Conservation (phyloP, 2,329 filamentous ascomycete genomes). For the Diaporthe aspalathi region DNA sequence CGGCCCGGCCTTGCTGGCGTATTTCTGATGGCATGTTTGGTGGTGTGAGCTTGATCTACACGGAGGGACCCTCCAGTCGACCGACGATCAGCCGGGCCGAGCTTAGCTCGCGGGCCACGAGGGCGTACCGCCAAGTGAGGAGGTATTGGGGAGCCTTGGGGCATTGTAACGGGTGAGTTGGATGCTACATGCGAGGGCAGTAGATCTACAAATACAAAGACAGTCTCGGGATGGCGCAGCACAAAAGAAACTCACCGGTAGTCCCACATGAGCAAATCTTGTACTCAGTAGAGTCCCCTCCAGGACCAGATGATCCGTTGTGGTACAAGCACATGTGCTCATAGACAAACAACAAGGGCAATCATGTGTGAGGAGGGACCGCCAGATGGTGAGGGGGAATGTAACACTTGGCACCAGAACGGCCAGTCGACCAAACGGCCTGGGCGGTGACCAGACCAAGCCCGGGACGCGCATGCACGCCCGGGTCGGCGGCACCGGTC, state of each 20-base stretch:
- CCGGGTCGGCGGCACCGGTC: slow-evolving; percentile 7
- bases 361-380: neutral
- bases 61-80: neutral
- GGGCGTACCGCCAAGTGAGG: neutral
- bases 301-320: neutral
- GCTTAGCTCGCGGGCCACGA: neutral
- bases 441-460: neutral
- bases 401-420: too few relatives aligned
- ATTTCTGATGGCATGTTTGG: too few relatives aligned
- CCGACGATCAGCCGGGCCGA: slow-evolving; percentile 7
- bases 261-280: neutral
- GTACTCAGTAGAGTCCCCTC: neutral
- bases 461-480: slow-evolving; percentile 11
- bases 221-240: neutral
- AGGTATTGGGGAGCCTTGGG: neutral
- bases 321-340: neutral
- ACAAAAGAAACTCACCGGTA: neutral
- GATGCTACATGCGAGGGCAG: neutral
- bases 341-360: neutral
- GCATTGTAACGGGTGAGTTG: neutral
- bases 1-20: too few relatives aligned
- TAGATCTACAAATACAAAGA: neutral
- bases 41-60: neutral
- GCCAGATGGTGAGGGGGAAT: too few relatives aligned
- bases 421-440: neutral